Evolutionary conservation across 208 protist species (phyloP).

Genomic region (Naegleria lovaniensis): DNA sequence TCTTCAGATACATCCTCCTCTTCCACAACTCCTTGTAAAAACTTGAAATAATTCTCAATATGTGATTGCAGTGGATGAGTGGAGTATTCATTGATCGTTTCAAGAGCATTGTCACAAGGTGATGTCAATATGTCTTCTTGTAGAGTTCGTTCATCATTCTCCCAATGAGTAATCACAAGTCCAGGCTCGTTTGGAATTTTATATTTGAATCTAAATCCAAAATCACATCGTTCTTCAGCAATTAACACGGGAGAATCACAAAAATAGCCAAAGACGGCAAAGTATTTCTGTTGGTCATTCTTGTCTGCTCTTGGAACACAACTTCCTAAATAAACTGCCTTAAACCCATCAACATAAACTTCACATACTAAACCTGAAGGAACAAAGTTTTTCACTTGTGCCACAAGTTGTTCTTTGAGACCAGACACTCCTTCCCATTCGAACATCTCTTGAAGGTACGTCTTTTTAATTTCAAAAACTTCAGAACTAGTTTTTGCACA

Average conservation of each 20-base stretch:
- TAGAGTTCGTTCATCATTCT: background rate
- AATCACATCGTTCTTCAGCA: background rate
- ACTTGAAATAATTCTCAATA: background rate
- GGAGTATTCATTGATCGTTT: background rate
- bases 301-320: background rate
- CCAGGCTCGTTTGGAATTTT: background rate
- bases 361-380: background rate
- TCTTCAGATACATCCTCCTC: background rate
- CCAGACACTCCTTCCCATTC: background rate
- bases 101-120: background rate
- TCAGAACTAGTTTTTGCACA: background rate
- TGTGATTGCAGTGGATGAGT: background rate
- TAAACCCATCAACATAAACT: background rate
- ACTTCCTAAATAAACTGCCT: background rate
- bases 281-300: background rate
- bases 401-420: background rate
- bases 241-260: background rate
- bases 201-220: background rate
- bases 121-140: background rate
- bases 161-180: background rate
- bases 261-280: background rate
- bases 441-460: background rate
- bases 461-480: background rate
- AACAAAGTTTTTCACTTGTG: background rate
- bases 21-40: background rate